Conservation (phyloP, 2,329 filamentous ascomycete genomes). For the Claviceps fusiformis region DNA sequence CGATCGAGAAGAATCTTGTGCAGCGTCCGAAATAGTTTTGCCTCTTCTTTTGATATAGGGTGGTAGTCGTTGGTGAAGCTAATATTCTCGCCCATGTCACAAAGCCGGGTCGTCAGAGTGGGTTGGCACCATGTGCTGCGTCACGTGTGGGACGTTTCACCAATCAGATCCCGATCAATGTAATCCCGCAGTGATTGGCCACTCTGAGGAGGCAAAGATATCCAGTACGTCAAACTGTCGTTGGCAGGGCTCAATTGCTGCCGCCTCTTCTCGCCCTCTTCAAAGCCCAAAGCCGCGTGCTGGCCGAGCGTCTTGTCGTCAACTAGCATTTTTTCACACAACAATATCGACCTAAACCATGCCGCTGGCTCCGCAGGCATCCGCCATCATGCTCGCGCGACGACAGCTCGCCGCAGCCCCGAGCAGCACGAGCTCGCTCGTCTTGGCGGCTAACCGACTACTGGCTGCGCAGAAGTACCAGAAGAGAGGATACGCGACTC, state of each 20-base stretch:
- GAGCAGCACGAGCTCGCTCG: conserved; percentile 10
- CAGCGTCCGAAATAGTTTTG: too few species aligned
- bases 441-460: conserved; percentile 10
- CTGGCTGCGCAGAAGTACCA: conserved; percentile 9
- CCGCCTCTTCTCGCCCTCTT: conserved; percentile 6
- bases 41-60: too few species aligned
- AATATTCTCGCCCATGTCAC: too few species aligned
- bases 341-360: conserved; percentile 10
- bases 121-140: not conserved
- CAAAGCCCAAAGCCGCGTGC: not conserved
- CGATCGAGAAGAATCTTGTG: too few species aligned
- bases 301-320: not conserved
- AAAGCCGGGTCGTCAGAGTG: too few species aligned
- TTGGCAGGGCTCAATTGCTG: conserved; percentile 12
- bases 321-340: not conserved
- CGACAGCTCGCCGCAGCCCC: conserved; percentile 19
- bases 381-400: conserved; percentile 21
- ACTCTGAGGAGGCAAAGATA: not conserved
- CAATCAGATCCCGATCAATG: conserved; percentile 26
- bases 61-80: too few species aligned
- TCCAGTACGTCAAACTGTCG: conserved; percentile 5
- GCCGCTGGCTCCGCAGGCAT: conserved; percentile 19
- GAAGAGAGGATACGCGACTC: conserved; percentile 45
- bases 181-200: conserved; percentile 23
- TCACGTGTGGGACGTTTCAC: conserved; percentile 4